Evolutionary conservation across 108 stramenopile species (phyloP).

Genomic region (Parmales sp.): DNA sequence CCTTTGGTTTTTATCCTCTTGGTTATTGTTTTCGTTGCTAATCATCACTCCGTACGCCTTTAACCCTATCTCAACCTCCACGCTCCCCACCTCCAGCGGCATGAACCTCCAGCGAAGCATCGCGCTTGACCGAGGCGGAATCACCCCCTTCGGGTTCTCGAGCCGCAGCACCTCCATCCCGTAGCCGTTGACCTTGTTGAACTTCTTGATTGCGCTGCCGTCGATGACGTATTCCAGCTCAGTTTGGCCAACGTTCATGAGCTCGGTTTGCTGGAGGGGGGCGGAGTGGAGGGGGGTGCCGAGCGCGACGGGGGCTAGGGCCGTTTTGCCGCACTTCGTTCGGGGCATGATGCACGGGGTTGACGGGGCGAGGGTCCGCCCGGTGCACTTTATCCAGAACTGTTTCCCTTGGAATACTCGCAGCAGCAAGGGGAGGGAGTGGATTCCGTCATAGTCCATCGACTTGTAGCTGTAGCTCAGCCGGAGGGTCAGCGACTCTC

Average conservation of each 20-base stretch:
- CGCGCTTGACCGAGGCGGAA: background rate
- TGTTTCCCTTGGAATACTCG: slow-evolving; percentile 37
- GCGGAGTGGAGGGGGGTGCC: slow-evolving; percentile 11
- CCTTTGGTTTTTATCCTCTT: no score
- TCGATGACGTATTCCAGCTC: background rate
- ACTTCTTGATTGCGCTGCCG: background rate
- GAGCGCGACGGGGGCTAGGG: slow-evolving; percentile 15
- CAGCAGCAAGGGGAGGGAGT: slow-evolving; percentile 35
- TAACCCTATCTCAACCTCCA: background rate
- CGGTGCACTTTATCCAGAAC: slow-evolving; percentile 34
- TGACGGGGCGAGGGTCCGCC: slow-evolving; percentile 12
- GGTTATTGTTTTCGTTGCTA: background rate
- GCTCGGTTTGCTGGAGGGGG: slow-evolving; percentile 14
- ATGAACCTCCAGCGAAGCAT: slow-evolving; percentile 14
- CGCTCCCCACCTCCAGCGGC: slow-evolving; percentile 8
- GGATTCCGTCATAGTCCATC: slow-evolving; percentile 29
- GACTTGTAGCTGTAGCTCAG: slow-evolving; percentile 24
- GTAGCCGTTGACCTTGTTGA: slow-evolving; percentile 1
- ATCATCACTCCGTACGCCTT: background rate
- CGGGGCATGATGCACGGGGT: background rate
- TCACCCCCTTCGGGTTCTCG: slow-evolving; percentile 11
- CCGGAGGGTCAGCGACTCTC: slow-evolving; percentile 17
- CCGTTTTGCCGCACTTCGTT: background rate
- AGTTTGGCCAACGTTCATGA: slow-evolving; percentile 16
- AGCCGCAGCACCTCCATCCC: slow-evolving; percentile 8